Conservation (phyloP, 1,284 basidiomycete species). For the Meripilus lineatus region DNA sequence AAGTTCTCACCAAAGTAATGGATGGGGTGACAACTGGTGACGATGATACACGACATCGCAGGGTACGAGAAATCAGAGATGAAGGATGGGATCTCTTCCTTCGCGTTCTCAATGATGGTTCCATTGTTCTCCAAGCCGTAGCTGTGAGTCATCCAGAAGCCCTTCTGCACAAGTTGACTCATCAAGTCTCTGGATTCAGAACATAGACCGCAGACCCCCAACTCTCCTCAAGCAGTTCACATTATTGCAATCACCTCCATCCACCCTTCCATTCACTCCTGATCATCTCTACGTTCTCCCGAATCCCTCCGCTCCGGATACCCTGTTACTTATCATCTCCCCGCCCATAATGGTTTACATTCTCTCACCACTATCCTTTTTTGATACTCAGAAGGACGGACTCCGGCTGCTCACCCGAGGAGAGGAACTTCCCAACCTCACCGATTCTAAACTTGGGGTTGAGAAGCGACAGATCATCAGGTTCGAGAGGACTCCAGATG, state of each 20-base stretch:
- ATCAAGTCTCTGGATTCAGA: constrained; percentile 51
- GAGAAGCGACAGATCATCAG: constrained; percentile 40
- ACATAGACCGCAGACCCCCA: constrained; percentile 86
- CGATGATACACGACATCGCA: constrained; percentile 41
- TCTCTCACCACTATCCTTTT: constrained; percentile 52
- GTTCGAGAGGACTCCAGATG: constrained; percentile 73
- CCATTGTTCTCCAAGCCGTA: constrained; percentile 66
- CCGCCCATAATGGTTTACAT: constrained; percentile 54
- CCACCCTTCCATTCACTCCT: constrained; percentile 41
- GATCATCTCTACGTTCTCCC: constrained; percentile 52
- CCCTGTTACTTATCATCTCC: constrained; percentile 54
- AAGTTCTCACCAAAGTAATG: constrained; percentile 40
- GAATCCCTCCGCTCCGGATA: constrained; percentile 32
- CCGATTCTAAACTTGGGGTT: constrained; percentile 39
- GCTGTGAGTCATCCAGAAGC: constrained; percentile 45
- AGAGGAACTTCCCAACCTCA: constrained; percentile 19
- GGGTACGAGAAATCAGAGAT: constrained; percentile 54
- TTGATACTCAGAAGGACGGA: constrained; percentile 52
- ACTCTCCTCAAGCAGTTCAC: constrained; percentile 77
- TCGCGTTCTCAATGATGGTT: constrained; percentile 68
- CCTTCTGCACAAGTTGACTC: constrained; percentile 2
- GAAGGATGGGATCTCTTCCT: constrained; percentile 79
- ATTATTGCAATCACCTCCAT: constrained; percentile 56
- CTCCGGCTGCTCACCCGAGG: constrained; percentile 31
- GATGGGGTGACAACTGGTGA: constrained; percentile 26